Conservation (phyloP, 1,284 basidiomycete species). For the Moniliophthora roreri region DNA sequence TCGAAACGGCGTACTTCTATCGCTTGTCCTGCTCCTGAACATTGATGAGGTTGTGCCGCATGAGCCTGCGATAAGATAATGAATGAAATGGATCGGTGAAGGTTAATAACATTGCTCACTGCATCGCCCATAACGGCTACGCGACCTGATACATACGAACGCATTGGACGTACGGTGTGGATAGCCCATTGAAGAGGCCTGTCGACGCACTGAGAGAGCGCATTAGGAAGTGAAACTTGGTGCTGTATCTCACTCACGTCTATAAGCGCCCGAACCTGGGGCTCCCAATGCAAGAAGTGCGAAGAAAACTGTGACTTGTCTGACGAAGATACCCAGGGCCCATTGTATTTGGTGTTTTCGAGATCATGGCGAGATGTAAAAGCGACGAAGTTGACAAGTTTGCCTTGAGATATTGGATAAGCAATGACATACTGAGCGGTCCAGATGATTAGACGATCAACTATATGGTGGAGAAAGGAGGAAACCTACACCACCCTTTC, state of each 20-base stretch:
- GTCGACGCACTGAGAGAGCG: constrained; percentile 31
- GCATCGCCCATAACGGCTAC: constrained; percentile 49
- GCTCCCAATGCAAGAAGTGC: constrained; percentile 34
- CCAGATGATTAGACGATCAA: background rate
- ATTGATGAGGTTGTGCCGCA: constrained; percentile 39
- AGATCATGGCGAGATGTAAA: constrained; percentile 27
- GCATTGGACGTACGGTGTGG: constrained; percentile 38
- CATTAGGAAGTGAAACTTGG: background rate
- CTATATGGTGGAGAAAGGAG: background rate
- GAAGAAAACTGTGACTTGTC: constrained; percentile 28
- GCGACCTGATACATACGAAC: constrained; percentile 32
- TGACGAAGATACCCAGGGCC: constrained; percentile 30
- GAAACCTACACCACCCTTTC: constrained; percentile 32
- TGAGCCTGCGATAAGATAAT: constrained; percentile 27
- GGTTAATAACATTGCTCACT: constrained; percentile 23
- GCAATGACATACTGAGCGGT: constrained; percentile 25
- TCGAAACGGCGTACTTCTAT: constrained; percentile 31
- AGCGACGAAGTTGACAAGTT: constrained; percentile 31
- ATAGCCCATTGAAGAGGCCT: constrained; percentile 44
- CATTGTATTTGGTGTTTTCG: constrained; percentile 32
- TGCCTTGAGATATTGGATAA: constrained; percentile 27
- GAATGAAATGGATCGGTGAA: background rate
- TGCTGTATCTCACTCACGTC: constrained; percentile 23
- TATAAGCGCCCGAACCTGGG: constrained; percentile 33
- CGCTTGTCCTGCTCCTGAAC: constrained; percentile 39